Evolutionary conservation across 164 flowering plant species (phyloP), one percentile per base, ranked within the genome.

Genomic region (Macadamia integrifolia): DNA sequence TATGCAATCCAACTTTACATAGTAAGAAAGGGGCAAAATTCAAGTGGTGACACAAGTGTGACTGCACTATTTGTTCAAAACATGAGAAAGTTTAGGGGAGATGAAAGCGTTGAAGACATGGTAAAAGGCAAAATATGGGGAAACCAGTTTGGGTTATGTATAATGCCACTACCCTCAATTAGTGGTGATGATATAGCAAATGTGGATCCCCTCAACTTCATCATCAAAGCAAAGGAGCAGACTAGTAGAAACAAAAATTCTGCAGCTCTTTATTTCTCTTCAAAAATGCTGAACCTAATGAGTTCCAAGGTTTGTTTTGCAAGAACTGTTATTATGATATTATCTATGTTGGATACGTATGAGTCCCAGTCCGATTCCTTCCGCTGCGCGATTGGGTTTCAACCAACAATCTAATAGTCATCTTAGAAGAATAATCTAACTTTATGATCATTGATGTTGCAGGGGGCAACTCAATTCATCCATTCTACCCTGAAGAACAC

Each of bases 401-500:
- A 23, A 23, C 23, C 23, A 23, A 23, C 23, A 23, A 23, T 23
- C 23, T 23, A 23, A 23, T 23, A 23, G 23, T 23, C 23, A 23
- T 23, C 23, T 23, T 23, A 35, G 40, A 35, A 35, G 40, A 35
- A 35, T 2, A 35, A 35, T 35, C 40, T 35, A 35, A 35, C 40
- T 2, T 35, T 35, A 5, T 35, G 40, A 35, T 35, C 23, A 23
- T 23, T 2, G 3, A 35, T 35, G 40, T 35, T 2, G 40, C 40
- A 85, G 85, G 70, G 35, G 64, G 63, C 78, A 46, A 74, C 84
- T 9, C 48, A 32, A 9, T 69, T 66, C 62, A 72, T 85, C 6
- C 77, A 71, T 31, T 29, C 61, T 7, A 80, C 81, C n/a, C 17
- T 80, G 18, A 68, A 40, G 64, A 82, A 81, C 61, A 64, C 86